Evolutionary conservation across 1,284 basidiomycete genomes (phyloP), one percentile per base, ranked within the genome.

Genomic region (Anthracocystis walkeri): DNA sequence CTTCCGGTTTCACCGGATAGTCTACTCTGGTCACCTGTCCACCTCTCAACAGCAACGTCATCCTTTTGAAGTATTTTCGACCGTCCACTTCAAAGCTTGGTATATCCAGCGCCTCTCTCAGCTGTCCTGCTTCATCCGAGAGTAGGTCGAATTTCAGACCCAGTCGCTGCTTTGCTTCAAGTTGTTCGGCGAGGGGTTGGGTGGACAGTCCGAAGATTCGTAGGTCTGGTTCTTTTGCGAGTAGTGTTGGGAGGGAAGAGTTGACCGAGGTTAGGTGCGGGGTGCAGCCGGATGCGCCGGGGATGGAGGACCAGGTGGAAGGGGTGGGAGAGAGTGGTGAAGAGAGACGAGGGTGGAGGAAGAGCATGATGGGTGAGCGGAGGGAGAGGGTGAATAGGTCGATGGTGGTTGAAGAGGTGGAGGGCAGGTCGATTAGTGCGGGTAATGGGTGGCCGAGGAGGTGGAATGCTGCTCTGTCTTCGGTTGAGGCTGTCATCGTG

Each of bases 371-470:
- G 16, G 82, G 82, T 8, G 51, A 52, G 11, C 61, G 58, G 4
- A 83, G 67, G 1, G 80, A 81, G 11, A 77, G 58, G 20, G 78
- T 77, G 60, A 84, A 84, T 12, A 84, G 75, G 53, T 84, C 82
- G 14, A 83, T 68, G 5, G 64, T 58, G 25, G 65, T 63, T 0
- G 64, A 66, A 4, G 71, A 59, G 18, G 82, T 79, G 25, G 71
- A 72, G 6, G 58, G 65, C n/a, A 81, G 67, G 23, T 77, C 64
- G 52, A 79, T 71, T 11, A 83, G 49, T 0, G 80, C 78, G 0
- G 81, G 81, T 3, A 84, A 49, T 14, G 82, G 82, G 53, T 83
- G 82, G 3, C 82, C 82, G 11, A 78, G 65, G 4, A 84, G 77
- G 44, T 84, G 82, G 38, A 79, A 72, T 4, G 77, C 69, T 14